Percentiles rank a stretch among this genome's conserved stretches.
phyloP scores from a whole-genome alignment of 345 rosid species.

The Turnera subulata region DNA sequence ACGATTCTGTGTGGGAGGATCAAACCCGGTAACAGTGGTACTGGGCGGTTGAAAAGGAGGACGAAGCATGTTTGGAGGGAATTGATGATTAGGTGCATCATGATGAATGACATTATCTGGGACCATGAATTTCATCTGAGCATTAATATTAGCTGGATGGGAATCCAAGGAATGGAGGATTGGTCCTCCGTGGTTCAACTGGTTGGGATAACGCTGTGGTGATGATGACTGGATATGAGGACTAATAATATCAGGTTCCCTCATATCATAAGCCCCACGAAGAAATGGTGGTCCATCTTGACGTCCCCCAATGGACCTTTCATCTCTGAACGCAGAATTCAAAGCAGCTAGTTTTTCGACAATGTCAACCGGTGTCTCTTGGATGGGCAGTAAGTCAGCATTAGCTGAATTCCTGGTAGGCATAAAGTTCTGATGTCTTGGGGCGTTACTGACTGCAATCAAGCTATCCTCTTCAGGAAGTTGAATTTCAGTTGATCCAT shows the following conservation, averaged over 20 bases:
- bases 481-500: conserved; percentile 21
- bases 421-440: conserved; percentile 32
- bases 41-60: conserved; percentile 61
- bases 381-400: conserved; percentile 38
- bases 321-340: conserved; percentile 52
- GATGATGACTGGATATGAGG: conserved; percentile 39
- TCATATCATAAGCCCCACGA: conserved; percentile 45
- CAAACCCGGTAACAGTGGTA: conserved; percentile 52
- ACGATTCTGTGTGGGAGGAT: conserved; percentile 52
- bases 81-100: conserved; percentile 51
- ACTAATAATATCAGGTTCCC: conserved; percentile 43
- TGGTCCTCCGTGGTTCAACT: conserved; percentile 52
- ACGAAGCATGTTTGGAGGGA: conserved; percentile 48
- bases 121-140: conserved; percentile 56
- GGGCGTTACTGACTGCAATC: conserved; percentile 29
- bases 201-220: conserved; percentile 46
- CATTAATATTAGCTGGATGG: conserved; percentile 49
- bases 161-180: conserved; percentile 52
- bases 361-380: conserved; percentile 41
- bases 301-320: conserved; percentile 42
- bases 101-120: conserved; percentile 52
- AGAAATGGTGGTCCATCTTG: conserved; percentile 50
- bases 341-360: conserved; percentile 61
- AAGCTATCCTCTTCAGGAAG: conserved; percentile 60
- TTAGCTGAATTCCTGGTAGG: conserved; percentile 40